phyloP scores from a whole-genome alignment of 257 asterid genomes.

The Forsythia suspensa region DNA sequence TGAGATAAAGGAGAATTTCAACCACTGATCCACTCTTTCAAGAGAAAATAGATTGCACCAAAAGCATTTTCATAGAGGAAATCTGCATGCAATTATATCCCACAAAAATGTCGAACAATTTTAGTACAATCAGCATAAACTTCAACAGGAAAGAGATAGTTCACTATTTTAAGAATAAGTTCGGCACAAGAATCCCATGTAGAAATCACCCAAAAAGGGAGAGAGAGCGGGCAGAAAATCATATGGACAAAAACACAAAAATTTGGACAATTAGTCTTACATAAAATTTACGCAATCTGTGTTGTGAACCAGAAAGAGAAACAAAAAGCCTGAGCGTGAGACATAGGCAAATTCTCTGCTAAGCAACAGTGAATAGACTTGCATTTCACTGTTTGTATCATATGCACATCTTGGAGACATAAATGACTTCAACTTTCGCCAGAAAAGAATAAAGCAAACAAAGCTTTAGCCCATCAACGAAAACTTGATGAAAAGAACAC shows the following conservation, averaged over 20 bases:
- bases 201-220: background rate
- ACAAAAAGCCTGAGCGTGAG: background rate
- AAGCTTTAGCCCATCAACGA: slow-evolving; percentile 22
- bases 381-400: slow-evolving; percentile 34
- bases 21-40: background rate
- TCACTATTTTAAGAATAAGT: background rate
- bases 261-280: background rate
- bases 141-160: background rate
- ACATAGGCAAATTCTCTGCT: slow-evolving; percentile 29
- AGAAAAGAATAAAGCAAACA: slow-evolving; percentile 1
- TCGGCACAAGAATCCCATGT: background rate
- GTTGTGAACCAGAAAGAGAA: slow-evolving; percentile 30
- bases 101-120: background rate
- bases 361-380: slow-evolving; percentile 36
- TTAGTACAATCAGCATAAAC: background rate
- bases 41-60: background rate
- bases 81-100: background rate
- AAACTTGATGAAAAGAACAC: slow-evolving; percentile 8
- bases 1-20: background rate
- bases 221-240: background rate
- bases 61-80: background rate
- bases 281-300: slow-evolving; percentile 9
- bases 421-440: slow-evolving; percentile 15
- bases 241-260: background rate
- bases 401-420: slow-evolving; percentile 2